These are phyloP conservation scores for Hygrophorus russula DNA, from an alignment of 768 basidiomycete species.

Conservation along the genomic window DNA sequence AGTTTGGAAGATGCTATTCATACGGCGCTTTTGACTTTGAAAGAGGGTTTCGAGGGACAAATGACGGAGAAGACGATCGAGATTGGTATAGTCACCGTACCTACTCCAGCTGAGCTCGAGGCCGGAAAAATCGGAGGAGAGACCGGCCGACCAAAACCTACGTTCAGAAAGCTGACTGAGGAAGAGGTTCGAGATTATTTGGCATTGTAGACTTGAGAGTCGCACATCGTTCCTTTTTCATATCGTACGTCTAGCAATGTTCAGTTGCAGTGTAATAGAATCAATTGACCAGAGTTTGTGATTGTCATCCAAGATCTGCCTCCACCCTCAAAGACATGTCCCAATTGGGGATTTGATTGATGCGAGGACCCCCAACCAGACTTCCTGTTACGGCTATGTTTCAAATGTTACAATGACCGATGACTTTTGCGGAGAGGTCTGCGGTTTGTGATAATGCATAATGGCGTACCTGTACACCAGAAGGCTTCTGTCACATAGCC, in stretches of 20 bases:
- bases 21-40: slow-evolving; percentile 92
- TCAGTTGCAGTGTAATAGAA: background rate
- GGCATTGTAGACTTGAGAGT: slow-evolving; percentile 46
- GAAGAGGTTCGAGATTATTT: slow-evolving; percentile 97
- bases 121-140: slow-evolving; percentile 59
- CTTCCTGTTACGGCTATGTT: no score
- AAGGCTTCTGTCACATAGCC: no score
- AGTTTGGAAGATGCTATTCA: slow-evolving; percentile 98
- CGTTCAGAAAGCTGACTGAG: slow-evolving; percentile 92
- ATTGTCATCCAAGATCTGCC: background rate
- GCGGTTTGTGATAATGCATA: no score
- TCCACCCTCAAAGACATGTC: background rate
- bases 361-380: no score
- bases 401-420: no score
- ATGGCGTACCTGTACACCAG: no score
- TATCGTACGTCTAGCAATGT: slow-evolving; percentile 1
- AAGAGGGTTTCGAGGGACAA: slow-evolving; percentile 99
- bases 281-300: slow-evolving; percentile 1
- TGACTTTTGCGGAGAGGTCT: no score
- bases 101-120: slow-evolving; percentile 58
- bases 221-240: background rate
- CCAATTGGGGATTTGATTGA: background rate
- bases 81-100: slow-evolving; percentile 91
- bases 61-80: slow-evolving; percentile 99
- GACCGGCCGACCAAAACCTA: slow-evolving; percentile 66